Evolutionary conservation across 768 basidiomycete species (phyloP), one percentile per base, ranked within the genome.

Genomic region (Mycena latifolia): DNA sequence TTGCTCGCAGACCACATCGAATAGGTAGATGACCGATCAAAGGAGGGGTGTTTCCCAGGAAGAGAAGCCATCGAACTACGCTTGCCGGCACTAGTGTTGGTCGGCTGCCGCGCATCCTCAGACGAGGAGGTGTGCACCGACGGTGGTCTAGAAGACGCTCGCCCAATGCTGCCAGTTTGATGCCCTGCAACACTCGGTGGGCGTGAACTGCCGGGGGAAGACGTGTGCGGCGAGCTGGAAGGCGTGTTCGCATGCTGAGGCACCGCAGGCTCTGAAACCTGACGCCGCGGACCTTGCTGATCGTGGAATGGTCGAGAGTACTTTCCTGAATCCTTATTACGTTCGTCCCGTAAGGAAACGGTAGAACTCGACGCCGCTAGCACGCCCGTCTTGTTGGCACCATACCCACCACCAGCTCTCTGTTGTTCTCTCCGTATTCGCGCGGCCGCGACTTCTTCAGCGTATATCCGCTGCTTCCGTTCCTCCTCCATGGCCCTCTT

Each of bases 361-460:
- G 78, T 76, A 70, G 83, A 79, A 71, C 77, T 71, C 46, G 81
- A 80, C 55, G 79, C 59, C 45, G 56, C 58, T 52, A 72, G 65
- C 56, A 74, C 66, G 33, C 75, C 72, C 53, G 73, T 64, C 61
- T 72, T 74, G 71, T 66, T 67, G 55, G 73, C 73, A 70, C 75
- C 74, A 71, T 73, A 70, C 15, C 72, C 72, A 68, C 77, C 80
- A 45, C 88, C 89, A 35, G 79, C 81, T 72, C 89, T 85, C 59
- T 81, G 77, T 4, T 82, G 77, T 72, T 93, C 91, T 66, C 89
- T 85, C 70, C 92, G 80, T 45, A 80, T 65, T 68, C 92, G 83
- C 4, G 91, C 79, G 31, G 89, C 89, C 39, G 80, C 80, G 20
- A 93, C 81, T 74, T 89, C 86, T 53, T 90, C 89, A 17, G 81